These are phyloP conservation scores for Mycena chlorophos DNA, from an alignment of 768 basidiomycete genomes.

Conservation along the genomic window DNA sequence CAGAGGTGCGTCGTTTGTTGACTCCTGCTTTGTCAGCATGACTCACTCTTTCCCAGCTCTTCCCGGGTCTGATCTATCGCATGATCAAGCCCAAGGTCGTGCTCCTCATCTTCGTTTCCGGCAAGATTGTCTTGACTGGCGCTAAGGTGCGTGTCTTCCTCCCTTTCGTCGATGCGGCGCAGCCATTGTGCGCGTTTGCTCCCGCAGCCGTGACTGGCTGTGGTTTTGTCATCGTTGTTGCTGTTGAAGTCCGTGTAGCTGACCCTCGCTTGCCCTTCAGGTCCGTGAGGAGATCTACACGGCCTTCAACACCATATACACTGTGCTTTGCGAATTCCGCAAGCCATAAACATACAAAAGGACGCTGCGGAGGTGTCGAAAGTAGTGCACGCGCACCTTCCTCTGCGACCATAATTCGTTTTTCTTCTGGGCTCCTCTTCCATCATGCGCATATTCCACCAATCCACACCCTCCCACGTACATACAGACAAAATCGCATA, in stretches of 20 bases:
- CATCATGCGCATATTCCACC: conserved; percentile 19
- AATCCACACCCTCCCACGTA: conserved; percentile 4
- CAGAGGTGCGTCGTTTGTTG: conserved; percentile 68
- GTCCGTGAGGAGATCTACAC: conserved; percentile 99
- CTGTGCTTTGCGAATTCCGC: conserved; percentile 93
- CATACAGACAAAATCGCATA: conserved; percentile 4
- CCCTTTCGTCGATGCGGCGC: conserved; percentile 17
- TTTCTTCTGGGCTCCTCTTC: conserved; percentile 1
- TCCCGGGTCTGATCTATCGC: conserved; percentile 98
- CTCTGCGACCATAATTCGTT: conserved; percentile 26
- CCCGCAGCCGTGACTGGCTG: conserved; percentile 34
- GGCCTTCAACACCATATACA: conserved; percentile 99
- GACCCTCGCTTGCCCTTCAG: conserved; percentile 51
- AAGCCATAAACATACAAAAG: conserved; percentile 60
- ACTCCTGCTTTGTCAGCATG: not conserved
- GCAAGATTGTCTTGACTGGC: conserved; percentile 98
- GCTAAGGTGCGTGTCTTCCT: conserved; percentile 76
- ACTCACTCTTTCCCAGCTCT: conserved; percentile 57
- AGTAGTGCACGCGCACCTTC: conserved; percentile 50
- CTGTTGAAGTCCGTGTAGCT: conserved; percentile 40
- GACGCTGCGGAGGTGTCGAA: conserved; percentile 39
- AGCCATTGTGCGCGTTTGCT: conserved; percentile 22
- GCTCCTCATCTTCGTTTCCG: conserved; percentile 96
- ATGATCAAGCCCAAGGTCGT: conserved; percentile 99
- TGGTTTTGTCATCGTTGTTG: conserved; percentile 23